phyloP scores from a whole-genome alignment of 441 rosid genomes.

The Theobroma grandiflorum region DNA sequence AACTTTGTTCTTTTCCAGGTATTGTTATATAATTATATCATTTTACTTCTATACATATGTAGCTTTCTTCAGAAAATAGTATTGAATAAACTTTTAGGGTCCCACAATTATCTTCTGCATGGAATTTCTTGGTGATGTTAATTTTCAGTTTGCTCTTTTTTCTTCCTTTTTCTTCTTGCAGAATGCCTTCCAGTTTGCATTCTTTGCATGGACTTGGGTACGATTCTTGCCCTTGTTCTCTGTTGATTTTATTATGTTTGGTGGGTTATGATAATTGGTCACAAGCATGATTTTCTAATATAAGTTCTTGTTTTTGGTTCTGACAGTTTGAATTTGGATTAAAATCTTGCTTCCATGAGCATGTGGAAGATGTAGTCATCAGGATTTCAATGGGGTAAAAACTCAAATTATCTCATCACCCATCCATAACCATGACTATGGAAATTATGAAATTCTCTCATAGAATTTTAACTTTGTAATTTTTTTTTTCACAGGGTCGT shows the following conservation, averaged over 20 bases:
- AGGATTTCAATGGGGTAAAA: conserved; percentile 57
- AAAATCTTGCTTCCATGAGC: conserved; percentile 59
- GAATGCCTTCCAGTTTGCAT: conserved; percentile 81
- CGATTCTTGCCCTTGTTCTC: neutral
- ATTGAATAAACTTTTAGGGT: neutral
- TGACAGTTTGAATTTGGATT: conserved; percentile 57
- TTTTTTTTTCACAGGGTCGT: conserved; percentile 42
- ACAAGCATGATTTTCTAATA: neutral
- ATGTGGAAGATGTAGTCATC: conserved; percentile 44
- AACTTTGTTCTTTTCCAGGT: conserved; percentile 80
- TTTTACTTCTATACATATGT: neutral
- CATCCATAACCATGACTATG: neutral
- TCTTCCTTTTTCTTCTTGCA: conserved; percentile 18
- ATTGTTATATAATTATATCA: neutral
- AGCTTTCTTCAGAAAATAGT: neutral
- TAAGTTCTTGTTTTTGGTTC: neutral
- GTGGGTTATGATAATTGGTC: neutral
- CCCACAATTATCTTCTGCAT: neutral
- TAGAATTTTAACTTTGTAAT: neutral
- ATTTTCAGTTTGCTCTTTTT: neutral
- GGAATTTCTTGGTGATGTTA: neutral
- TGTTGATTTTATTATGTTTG: neutral
- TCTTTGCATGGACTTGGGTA: conserved; percentile 74
- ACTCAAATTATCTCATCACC: neutral
- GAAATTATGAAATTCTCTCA: neutral